Evolutionary conservation across 345 rosid genomes (phyloP), one percentile per base, ranked within the genome.

Genomic region (Rhizophora apiculata): DNA sequence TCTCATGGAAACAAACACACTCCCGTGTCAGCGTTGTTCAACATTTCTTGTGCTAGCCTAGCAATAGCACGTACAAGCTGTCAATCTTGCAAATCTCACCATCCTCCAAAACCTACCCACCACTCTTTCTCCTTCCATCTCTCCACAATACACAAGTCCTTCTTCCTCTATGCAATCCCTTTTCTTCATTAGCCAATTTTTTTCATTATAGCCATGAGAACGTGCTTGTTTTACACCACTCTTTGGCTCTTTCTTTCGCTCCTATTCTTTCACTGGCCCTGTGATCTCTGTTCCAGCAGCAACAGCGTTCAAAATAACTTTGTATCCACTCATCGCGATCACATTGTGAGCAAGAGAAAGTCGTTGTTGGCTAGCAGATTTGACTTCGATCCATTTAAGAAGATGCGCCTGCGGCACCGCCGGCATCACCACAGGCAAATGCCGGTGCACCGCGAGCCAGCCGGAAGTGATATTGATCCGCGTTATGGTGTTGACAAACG

Each of bases 341-440:
- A 19, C 22, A 22, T 32, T 27, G 30, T 71, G 61, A 76, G 69
- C 76, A 78, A 36, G 73, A 72, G 86, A 71, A 82, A 79, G 69
- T 73, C 74, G 29, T 70, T 86, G 62, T 73, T 86, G 64, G 56
- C 76, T 15, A 46, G 65, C 58, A 84, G 79, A 43, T 85, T 86
- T 62, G 93, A 90, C 76, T 84, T 88, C 82, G 36, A 85, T 1
- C 93, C 89, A 1, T 88, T 86, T 75, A 59, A 76, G 49, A 46
- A 57, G 6, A 67, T 15, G 53, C 75, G 65, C 67, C 67, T 30
- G 22, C 59, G 27, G 27, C 29, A 21, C 36, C 68, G 29, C 15
- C 82, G 43, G 60, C 73, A 65, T 31, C 71, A 63, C 72, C 60
- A 29, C 37, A 48, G 60, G 27, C 80, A 67, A 49, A 30, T 32